Conservation (phyloP, 2,329 filamentous ascomycete genomes). For the Pseudogymnoascus verrucosus region DNA sequence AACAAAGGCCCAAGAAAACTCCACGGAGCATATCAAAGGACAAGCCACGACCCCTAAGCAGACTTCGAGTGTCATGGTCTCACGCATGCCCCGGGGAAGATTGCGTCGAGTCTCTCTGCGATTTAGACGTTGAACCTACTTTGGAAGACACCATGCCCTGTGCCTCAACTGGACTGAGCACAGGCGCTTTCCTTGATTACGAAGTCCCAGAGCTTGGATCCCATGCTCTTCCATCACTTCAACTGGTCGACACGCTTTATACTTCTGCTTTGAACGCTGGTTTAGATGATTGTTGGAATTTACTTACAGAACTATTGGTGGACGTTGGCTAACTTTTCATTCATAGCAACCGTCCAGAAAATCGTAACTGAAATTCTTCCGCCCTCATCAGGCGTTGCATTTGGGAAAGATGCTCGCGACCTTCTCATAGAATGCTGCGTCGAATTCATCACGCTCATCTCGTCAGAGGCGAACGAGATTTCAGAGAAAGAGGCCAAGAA, state of each 20-base stretch:
- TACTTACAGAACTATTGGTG: not conserved
- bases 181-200: not conserved
- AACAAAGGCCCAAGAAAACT: not conserved
- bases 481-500: conserved; percentile 99
- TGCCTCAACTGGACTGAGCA: not conserved
- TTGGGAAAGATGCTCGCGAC: conserved; percentile 91
- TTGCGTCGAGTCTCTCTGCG: not conserved
- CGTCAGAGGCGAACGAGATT: conserved; percentile 98
- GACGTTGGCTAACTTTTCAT: conserved; percentile 12
- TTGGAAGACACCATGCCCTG: not conserved
- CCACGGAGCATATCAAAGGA: not conserved
- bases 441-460: conserved; percentile 96
- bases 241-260: not conserved
- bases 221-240: not conserved
- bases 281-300: not conserved
- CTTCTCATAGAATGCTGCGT: conserved; percentile 97
- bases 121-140: not conserved
- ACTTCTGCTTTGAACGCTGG: not conserved
- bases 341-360: conserved; percentile 61
- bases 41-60: not conserved
- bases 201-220: not conserved
- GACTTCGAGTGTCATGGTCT: not conserved
- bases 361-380: conserved; percentile 94
- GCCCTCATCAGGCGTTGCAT: conserved; percentile 66
- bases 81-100: not conserved